phyloP scores from a whole-genome alignment of 2,329 filamentous ascomycete species.

The Phoma sp. region DNA sequence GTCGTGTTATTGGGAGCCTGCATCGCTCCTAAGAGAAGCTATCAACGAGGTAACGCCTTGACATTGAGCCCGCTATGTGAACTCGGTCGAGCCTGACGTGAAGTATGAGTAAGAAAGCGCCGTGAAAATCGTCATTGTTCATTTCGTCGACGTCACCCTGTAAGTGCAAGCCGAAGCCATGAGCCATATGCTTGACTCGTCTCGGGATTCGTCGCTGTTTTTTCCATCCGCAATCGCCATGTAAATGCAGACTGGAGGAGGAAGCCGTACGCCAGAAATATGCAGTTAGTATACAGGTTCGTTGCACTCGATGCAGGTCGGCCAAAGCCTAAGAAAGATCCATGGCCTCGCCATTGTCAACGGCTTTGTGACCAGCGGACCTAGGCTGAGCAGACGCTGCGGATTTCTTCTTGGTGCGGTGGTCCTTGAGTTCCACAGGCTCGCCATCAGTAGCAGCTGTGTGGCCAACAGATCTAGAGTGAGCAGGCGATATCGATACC shows the following conservation, averaged over 20 bases:
- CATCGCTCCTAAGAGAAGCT: no score
- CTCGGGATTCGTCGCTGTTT: conserved; percentile 7
- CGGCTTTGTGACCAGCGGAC: neutral
- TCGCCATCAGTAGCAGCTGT: no score
- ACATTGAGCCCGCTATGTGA: no score
- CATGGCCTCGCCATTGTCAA: conserved; percentile 26
- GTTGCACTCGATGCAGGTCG: neutral
- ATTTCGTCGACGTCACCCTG: no score
- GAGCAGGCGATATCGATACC: no score
- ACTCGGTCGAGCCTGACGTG: no score
- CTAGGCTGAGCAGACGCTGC: neutral
- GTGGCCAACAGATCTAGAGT: no score
- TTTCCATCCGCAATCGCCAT: conserved; percentile 1
- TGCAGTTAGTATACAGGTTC: conserved; percentile 15
- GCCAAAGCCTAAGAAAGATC: conserved; percentile 20
- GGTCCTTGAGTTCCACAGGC: no score
- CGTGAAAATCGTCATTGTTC: neutral
- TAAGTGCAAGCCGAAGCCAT: neutral
- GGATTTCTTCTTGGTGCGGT: neutral
- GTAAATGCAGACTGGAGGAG: conserved; percentile 18
- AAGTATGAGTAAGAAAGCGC: neutral
- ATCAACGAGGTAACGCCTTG: no score
- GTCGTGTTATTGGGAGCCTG: no score
- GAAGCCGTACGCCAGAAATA: conserved; percentile 11
- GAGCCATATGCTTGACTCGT: no score